Conservation (phyloP, 805 yeast genomes). For the Yamadazyma olivae region DNA sequence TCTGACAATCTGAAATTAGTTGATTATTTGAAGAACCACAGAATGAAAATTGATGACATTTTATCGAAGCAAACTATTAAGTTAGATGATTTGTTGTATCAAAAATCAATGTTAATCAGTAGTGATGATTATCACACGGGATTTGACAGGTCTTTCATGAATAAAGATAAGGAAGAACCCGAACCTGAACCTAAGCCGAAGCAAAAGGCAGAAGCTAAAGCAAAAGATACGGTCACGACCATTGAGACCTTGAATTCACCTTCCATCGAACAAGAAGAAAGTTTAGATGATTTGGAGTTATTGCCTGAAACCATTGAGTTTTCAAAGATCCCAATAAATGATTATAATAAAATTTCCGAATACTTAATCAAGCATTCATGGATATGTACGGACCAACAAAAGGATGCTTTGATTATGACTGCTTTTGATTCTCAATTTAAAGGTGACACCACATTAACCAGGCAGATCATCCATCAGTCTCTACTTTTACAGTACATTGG, state of each 20-base stretch:
- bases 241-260: conserved; percentile 21
- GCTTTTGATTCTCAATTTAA: conserved; percentile 82
- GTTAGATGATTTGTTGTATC: conserved; percentile 63
- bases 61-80: conserved; percentile 62
- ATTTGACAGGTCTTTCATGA: conserved; percentile 79
- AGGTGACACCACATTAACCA: conserved; percentile 52
- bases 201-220: conserved; percentile 19
- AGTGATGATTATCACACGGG: conserved; percentile 92
- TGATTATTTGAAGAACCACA: conserved; percentile 52
- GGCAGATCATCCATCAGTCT: conserved; percentile 75
- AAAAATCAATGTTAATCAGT: conserved; percentile 72
- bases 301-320: conserved; percentile 66
- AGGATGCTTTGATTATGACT: conserved; percentile 88
- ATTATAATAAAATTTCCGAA: conserved; percentile 48
- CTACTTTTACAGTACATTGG: conserved; percentile 71
- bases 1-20: conserved; percentile 33
- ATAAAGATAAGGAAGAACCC: conserved; percentile 42
- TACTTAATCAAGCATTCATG: conserved; percentile 58
- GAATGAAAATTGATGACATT: conserved; percentile 66
- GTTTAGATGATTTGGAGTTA: conserved; percentile 49
- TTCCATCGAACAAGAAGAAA: conserved; percentile 19
- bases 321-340: conserved; percentile 50
- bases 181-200: conserved; percentile 7
- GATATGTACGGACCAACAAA: conserved; percentile 78
- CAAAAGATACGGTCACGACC: no score